A percentile compares a stretch with the other conserved stretches of the same genome.
Conservation (phyloP, 2,329 filamentous ascomycete genomes). For the Verticillium tricorpus region DNA sequence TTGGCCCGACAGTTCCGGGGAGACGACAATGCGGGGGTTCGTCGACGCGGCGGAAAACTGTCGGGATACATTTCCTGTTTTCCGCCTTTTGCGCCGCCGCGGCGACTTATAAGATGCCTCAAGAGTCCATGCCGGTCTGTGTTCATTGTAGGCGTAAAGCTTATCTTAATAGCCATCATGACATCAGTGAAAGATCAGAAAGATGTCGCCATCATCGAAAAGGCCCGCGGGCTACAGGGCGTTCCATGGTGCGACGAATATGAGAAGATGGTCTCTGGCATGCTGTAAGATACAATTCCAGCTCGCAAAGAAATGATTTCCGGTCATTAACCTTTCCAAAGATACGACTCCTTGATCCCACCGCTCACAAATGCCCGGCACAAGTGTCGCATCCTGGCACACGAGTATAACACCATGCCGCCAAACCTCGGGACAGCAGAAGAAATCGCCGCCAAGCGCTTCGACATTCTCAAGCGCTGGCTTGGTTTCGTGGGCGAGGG, state of each 20-base stretch:
- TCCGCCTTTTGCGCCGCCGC: no score
- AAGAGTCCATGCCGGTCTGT: no score
- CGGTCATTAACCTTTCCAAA: slow-evolving; percentile 13
- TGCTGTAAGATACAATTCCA: slow-evolving; percentile 5
- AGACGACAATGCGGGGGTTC: no score
- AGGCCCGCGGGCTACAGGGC: not conserved
- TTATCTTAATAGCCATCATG: not conserved
- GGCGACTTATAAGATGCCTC: no score
- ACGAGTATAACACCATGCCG: slow-evolving; percentile 47
- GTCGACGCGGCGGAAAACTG: no score
- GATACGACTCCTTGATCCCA: slow-evolving; percentile 41
- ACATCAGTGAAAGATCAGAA: slow-evolving; percentile 1
- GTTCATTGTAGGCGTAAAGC: not conserved
- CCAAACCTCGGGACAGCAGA: slow-evolving; percentile 25
- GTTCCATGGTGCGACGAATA: slow-evolving; percentile 7
- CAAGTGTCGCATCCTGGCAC: slow-evolving; percentile 41
- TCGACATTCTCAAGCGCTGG: slow-evolving; percentile 38
- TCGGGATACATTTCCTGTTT: no score
- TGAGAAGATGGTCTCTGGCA: slow-evolving; percentile 10
- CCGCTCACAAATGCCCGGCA: slow-evolving; percentile 40
- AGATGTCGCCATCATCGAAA: slow-evolving; percentile 4
- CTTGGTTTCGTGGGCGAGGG: slow-evolving; percentile 42
- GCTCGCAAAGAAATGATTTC: no score
- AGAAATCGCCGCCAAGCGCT: slow-evolving; percentile 20
- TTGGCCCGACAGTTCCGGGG: no score